These are phyloP conservation scores for Perilla frutescens DNA, from an alignment of 257 asterid species.

Conservation along the genomic window DNA sequence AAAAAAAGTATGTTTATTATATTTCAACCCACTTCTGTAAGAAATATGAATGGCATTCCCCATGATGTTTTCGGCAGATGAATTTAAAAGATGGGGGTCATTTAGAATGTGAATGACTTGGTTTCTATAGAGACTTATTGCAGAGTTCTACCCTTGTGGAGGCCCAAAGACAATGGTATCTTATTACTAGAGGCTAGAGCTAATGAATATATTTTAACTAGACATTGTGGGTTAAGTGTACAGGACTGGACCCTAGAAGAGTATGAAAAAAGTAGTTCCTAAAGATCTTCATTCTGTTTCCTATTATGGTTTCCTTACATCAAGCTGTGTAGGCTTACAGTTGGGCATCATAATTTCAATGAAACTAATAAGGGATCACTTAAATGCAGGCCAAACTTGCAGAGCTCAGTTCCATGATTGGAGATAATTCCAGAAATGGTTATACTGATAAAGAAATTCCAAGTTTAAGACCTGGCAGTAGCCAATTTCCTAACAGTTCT, in stretches of 20 bases:
- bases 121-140: neutral
- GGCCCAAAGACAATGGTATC: neutral
- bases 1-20: neutral
- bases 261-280: neutral
- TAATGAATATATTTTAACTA: neutral
- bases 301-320: constrained; percentile 16
- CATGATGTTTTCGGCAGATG: neutral
- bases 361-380: constrained; percentile 37
- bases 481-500: constrained; percentile 63
- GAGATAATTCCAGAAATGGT: constrained; percentile 59
- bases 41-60: neutral
- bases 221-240: constrained; percentile 1
- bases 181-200: neutral
- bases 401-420: constrained; percentile 66
- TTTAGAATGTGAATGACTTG: constrained; percentile 9
- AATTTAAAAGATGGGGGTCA: neutral
- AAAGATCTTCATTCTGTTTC: constrained; percentile 1
- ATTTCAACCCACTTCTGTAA: neutral
- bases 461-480: constrained; percentile 46
- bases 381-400: constrained; percentile 75
- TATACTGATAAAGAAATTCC: constrained; percentile 54
- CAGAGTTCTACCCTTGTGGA: too few species aligned
- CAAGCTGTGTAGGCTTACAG: constrained; percentile 22
- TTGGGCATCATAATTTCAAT: constrained; percentile 27
- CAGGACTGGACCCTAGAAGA: neutral